A percentile compares a stretch with the other conserved stretches of the same genome.
Conservation (phyloP, 1,284 basidiomycete genomes). For the Rhodotorula sp. region DNA sequence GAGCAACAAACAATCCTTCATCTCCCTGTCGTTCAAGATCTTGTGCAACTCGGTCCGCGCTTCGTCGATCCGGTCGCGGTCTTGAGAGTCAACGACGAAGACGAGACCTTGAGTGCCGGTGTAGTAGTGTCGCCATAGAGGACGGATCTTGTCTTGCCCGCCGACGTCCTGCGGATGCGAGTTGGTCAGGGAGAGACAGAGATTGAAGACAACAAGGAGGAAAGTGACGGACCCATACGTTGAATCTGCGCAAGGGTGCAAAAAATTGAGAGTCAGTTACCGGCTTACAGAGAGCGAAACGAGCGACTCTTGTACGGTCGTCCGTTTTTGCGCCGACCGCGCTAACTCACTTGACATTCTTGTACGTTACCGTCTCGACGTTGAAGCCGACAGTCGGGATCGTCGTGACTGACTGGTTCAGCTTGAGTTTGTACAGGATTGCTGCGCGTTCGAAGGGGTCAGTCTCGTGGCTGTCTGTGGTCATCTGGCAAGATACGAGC, state of each 20-base stretch:
- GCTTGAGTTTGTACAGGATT: conserved; percentile 54
- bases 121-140: conserved; percentile 90
- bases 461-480: not conserved
- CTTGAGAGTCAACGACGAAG: conserved; percentile 68
- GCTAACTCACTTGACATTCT: conserved; percentile 48
- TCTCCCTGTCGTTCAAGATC: conserved; percentile 94
- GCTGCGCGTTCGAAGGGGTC: conserved; percentile 49
- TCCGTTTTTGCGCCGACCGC: not conserved
- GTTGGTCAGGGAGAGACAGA: no score
- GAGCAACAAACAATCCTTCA: conserved; percentile 93
- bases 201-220: not conserved
- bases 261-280: not conserved
- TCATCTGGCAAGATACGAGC: no score
- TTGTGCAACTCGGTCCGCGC: conserved; percentile 94
- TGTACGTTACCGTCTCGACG: conserved; percentile 52
- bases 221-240: conserved; percentile 47
- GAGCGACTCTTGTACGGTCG: not conserved
- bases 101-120: conserved; percentile 62
- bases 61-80: conserved; percentile 93
- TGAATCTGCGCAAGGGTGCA: conserved; percentile 31
- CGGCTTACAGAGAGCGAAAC: no score
- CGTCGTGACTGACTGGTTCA: conserved; percentile 53
- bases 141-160: conserved; percentile 54
- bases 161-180: conserved; percentile 49
- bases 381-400: conserved; percentile 57